Percentiles rank a stretch among this genome's conserved stretches.
These are phyloP conservation scores for Rhizopogon rudus DNA, from an alignment of 768 basidiomycete species.

Conservation along the genomic window DNA sequence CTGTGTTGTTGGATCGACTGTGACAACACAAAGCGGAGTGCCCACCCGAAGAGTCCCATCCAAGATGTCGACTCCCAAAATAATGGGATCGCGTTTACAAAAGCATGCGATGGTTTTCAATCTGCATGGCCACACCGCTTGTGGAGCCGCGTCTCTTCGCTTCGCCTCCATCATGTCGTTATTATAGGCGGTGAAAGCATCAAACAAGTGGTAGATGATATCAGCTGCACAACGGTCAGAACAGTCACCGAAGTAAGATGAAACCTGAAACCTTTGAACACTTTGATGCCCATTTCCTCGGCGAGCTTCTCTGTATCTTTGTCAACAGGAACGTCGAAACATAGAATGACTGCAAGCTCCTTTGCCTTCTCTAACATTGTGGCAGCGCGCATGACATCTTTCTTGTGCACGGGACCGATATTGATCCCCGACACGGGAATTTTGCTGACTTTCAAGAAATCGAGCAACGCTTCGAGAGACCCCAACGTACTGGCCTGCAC, in stretches of 20 bases:
- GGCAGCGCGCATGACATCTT: slow-evolving; percentile 86
- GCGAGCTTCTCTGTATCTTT: slow-evolving; percentile 90
- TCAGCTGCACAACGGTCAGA: slow-evolving; percentile 59
- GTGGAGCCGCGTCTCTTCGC: slow-evolving; percentile 84
- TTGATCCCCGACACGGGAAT: slow-evolving; percentile 98
- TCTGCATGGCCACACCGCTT: slow-evolving; percentile 95
- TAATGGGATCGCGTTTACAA: slow-evolving; percentile 96
- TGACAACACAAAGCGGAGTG: slow-evolving; percentile 93
- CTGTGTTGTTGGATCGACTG: slow-evolving; percentile 79
- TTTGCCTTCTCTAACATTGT: slow-evolving; percentile 96
- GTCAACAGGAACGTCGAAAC: slow-evolving; percentile 94
- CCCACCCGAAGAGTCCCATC: slow-evolving; percentile 90
- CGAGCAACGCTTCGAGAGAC: slow-evolving; percentile 92
- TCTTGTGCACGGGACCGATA: slow-evolving; percentile 96
- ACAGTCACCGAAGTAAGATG: not conserved
- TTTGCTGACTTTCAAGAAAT: slow-evolving; percentile 92
- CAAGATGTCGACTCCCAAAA: slow-evolving; percentile 92
- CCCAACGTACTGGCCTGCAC: slow-evolving; percentile 97
- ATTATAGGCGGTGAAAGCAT: slow-evolving; percentile 94
- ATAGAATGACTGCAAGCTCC: slow-evolving; percentile 91
- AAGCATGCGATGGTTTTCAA: slow-evolving; percentile 93
- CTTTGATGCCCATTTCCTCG: slow-evolving; percentile 87
- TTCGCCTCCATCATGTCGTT: slow-evolving; percentile 90
- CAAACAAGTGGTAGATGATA: slow-evolving; percentile 98
- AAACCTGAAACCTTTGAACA: slow-evolving; percentile 81